phyloP scores from a whole-genome alignment of 1,139 yeast genomes.

The Pichia sp. region DNA sequence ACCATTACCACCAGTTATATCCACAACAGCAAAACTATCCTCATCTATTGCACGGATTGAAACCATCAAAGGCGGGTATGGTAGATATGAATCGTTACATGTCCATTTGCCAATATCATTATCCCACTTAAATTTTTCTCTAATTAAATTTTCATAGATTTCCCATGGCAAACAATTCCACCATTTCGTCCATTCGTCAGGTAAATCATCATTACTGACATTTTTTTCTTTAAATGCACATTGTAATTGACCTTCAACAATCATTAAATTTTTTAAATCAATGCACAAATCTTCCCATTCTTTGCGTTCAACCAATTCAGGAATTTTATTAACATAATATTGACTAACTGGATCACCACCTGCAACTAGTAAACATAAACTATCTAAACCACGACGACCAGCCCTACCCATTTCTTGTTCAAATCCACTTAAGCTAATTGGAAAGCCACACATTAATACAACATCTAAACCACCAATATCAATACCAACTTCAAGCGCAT shows the following conservation, averaged over 20 bases:
- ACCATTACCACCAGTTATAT: constrained; percentile 55
- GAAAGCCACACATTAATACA: constrained; percentile 88
- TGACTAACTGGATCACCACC: constrained; percentile 85
- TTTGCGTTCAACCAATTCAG: constrained; percentile 44
- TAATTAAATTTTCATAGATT: constrained; percentile 31
- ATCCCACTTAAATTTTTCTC: constrained; percentile 36
- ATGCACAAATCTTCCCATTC: constrained; percentile 48
- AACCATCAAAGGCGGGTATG: constrained; percentile 74
- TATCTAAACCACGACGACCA: constrained; percentile 71
- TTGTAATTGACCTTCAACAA: constrained; percentile 78
- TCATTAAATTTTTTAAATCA: constrained; percentile 47
- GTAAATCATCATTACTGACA: constrained; percentile 31
- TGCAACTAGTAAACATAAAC: constrained; percentile 78
- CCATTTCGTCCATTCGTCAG: constrained; percentile 16
- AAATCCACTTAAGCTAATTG: constrained; percentile 74
- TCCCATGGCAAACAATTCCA: constrained; percentile 22
- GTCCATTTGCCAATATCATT: constrained; percentile 41
- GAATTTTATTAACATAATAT: constrained; percentile 68
- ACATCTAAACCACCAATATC: constrained; percentile 92
- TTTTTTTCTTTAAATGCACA: constrained; percentile 92
- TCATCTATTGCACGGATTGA: constrained; percentile 81
- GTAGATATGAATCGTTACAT: constrained; percentile 58
- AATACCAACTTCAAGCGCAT: constrained; percentile 91
- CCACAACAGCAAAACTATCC: constrained; percentile 78
- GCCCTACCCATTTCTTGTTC: constrained; percentile 97